Evolutionary conservation across 2,329 filamentous ascomycete genomes (phyloP).

Genomic region (Colletotrichum siamense): DNA sequence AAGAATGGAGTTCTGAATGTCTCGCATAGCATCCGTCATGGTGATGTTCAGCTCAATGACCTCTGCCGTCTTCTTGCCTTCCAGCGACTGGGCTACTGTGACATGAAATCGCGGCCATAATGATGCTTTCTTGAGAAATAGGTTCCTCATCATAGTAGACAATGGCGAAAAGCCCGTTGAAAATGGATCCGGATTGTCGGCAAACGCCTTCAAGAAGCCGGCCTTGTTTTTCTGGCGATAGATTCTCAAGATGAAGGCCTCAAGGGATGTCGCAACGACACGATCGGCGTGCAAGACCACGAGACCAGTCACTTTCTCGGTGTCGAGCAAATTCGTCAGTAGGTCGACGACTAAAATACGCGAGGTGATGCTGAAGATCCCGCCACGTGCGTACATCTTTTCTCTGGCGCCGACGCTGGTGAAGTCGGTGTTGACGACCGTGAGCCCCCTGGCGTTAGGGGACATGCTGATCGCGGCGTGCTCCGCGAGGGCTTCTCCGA

Average conservation of each 20-base stretch:
- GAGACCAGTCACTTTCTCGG: constrained; percentile 85
- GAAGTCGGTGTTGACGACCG: constrained; percentile 91
- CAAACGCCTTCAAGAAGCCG: constrained; percentile 96
- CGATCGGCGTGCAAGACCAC: constrained; percentile 89
- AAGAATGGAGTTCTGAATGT: constrained; percentile 92
- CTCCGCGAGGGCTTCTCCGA: constrained; percentile 93
- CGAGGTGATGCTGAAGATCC: constrained; percentile 95
- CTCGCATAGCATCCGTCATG: constrained; percentile 93
- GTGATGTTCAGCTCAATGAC: constrained; percentile 96
- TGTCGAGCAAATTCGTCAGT: constrained; percentile 80
- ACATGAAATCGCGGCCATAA: constrained; percentile 95
- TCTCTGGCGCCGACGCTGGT: constrained; percentile 87
- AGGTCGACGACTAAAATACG: constrained; percentile 94
- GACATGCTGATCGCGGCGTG: constrained; percentile 90
- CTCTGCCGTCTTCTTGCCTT: constrained; percentile 91
- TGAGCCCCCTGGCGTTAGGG: constrained; percentile 82
- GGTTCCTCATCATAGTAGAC: constrained; percentile 87
- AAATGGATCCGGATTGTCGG: constrained; percentile 91
- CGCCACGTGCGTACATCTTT: constrained; percentile 89
- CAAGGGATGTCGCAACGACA: constrained; percentile 83
- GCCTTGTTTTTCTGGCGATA: constrained; percentile 93
- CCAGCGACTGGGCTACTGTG: constrained; percentile 84
- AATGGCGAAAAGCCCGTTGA: constrained; percentile 87
- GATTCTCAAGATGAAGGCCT: constrained; percentile 93
- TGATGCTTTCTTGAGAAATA: constrained; percentile 88